Conservation (phyloP, 2,329 filamentous ascomycete species). For the Venturia oleaginea region DNA sequence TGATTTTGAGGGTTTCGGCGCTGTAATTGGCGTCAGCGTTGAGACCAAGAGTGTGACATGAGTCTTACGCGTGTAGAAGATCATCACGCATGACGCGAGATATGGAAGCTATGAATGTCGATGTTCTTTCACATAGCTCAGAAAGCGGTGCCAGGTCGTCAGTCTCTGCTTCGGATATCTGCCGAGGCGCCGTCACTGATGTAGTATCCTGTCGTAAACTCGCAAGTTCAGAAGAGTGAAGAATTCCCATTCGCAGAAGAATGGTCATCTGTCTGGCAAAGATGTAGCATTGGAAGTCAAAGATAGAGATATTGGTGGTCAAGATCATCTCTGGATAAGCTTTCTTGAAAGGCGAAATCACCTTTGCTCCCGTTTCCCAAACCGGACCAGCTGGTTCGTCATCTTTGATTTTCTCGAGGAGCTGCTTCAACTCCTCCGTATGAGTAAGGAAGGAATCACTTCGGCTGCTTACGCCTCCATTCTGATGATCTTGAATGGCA, state of each 20-base stretch:
- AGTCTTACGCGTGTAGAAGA: slow-evolving; percentile 51
- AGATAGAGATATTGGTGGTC: slow-evolving; percentile 88
- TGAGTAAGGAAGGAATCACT: slow-evolving; percentile 62
- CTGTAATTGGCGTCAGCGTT: slow-evolving; percentile 8
- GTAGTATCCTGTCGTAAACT: slow-evolving; percentile 18
- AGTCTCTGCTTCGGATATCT: slow-evolving; percentile 34
- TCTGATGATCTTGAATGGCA: slow-evolving; percentile 64
- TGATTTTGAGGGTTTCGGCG: slow-evolving; percentile 21
- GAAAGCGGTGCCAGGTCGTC: slow-evolving; percentile 75
- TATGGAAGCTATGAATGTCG: slow-evolving; percentile 75
- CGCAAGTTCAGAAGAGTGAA: slow-evolving; percentile 25
- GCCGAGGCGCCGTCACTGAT: slow-evolving; percentile 15
- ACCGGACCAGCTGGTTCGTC: background rate
- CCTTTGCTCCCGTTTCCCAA: slow-evolving; percentile 17
- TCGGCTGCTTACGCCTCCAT: slow-evolving; percentile 52
- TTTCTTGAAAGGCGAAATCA: slow-evolving; percentile 46
- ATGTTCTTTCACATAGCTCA: slow-evolving; percentile 72
- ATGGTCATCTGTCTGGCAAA: slow-evolving; percentile 82
- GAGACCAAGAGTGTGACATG: slow-evolving; percentile 21
- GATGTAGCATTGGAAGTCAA: slow-evolving; percentile 90
- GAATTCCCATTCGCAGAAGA: slow-evolving; percentile 72
- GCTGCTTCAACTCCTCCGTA: slow-evolving; percentile 56
- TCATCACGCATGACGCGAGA: slow-evolving; percentile 74
- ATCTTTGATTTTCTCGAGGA: background rate
- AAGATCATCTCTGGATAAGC: slow-evolving; percentile 87